Conservation (phyloP, 305 asterid genomes). For the Ruellia speciosa region DNA sequence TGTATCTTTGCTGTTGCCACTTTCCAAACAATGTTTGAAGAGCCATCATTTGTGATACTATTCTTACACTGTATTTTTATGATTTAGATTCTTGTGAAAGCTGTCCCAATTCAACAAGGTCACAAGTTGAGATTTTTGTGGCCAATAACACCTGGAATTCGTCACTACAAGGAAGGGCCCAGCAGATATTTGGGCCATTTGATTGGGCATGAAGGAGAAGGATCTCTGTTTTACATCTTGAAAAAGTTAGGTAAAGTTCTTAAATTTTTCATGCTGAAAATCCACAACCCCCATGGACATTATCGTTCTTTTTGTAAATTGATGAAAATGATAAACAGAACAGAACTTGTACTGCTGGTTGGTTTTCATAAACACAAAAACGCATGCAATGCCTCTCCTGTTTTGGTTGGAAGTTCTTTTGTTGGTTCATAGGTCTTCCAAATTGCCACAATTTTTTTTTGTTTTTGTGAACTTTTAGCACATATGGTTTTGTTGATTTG, state of each 20-base stretch:
- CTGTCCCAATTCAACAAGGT: slow-evolving; percentile 88
- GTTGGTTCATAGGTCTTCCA: no score
- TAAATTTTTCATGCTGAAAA: slow-evolving; percentile 25
- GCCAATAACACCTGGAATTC: slow-evolving; percentile 85
- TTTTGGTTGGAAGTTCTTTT: no score
- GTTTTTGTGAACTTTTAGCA: no score
- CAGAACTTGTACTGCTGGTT: no score
- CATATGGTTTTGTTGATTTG: no score
- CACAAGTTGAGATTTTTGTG: slow-evolving; percentile 80
- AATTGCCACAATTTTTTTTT: no score
- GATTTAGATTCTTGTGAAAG: slow-evolving; percentile 74
- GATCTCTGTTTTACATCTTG: slow-evolving; percentile 80
- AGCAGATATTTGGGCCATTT: slow-evolving; percentile 79
- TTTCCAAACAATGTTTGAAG: background rate
- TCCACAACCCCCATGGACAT: no score
- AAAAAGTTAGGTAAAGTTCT: slow-evolving; percentile 86
- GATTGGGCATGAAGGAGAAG: slow-evolving; percentile 99
- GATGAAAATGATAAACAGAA: slow-evolving; percentile 6
- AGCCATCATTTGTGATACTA: slow-evolving; percentile 11
- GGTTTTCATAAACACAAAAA: no score
- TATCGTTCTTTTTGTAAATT: slow-evolving; percentile 11
- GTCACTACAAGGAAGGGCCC: slow-evolving; percentile 78
- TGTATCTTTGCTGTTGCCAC: no score
- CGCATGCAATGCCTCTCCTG: no score
- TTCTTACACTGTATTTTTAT: slow-evolving; percentile 21